phyloP scores from a whole-genome alignment of 1,139 yeast species.

The Blastobotrys malaysiensis region DNA sequence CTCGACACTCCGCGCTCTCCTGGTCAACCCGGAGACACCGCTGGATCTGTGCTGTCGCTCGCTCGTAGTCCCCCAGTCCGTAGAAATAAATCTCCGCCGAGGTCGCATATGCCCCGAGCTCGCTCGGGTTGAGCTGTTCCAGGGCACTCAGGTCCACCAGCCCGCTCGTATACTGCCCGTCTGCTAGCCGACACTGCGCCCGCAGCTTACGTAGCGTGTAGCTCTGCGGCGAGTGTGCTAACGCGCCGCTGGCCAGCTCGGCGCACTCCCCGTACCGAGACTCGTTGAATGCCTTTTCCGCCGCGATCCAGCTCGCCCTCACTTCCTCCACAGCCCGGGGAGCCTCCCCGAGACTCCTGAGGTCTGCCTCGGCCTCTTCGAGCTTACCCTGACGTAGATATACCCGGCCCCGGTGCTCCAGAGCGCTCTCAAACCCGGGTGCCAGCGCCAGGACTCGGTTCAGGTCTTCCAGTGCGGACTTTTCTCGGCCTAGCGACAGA shows the following conservation, averaged over 20 bases:
- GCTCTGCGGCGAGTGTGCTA: conserved; percentile 29
- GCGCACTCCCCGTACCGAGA: conserved; percentile 29
- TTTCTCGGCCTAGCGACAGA: conserved; percentile 33
- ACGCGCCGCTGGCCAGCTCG: conserved; percentile 26
- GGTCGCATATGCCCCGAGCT: conserved; percentile 27
- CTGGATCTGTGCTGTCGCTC: conserved; percentile 46
- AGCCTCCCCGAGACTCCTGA: conserved; percentile 11
- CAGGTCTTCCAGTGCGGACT: conserved; percentile 36
- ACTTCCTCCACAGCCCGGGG: conserved; percentile 4
- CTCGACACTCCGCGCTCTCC: conserved; percentile 53
- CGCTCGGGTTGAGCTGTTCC: conserved; percentile 22
- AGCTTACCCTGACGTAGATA: conserved; percentile 31
- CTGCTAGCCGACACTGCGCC: conserved; percentile 30
- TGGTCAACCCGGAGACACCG: conserved; percentile 66
- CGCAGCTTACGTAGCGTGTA: conserved; percentile 27
- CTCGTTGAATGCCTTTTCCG: conserved; percentile 16
- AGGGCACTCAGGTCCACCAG: conserved; percentile 31
- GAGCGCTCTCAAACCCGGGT: conserved; percentile 35
- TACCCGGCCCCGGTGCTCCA: conserved; percentile 32
- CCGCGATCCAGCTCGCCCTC: conserved; percentile 9
- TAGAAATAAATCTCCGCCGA: conserved; percentile 44
- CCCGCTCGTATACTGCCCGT: conserved; percentile 31
- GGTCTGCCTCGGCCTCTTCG: conserved; percentile 28
- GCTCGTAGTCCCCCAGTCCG: conserved; percentile 47
- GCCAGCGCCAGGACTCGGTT: conserved; percentile 30